Conservation (phyloP, 306 rosid species). For the Castanea mollissima region DNA sequence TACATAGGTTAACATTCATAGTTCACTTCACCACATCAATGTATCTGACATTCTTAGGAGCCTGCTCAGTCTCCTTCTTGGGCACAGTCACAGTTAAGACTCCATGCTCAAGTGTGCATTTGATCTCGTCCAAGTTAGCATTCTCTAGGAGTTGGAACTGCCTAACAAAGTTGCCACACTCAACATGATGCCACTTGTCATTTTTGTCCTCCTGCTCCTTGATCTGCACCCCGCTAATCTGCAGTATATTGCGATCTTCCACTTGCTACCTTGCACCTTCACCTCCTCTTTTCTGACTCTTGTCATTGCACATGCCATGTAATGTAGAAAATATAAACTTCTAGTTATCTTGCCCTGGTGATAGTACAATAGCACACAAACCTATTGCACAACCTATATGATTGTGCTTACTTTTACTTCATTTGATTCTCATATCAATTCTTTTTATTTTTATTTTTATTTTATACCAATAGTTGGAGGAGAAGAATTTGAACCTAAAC, state of each 20-base stretch:
- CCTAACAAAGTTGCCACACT: constrained; percentile 28
- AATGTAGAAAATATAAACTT: constrained; percentile 23
- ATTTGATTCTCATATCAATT: neutral
- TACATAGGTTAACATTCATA: too few relatives aligned
- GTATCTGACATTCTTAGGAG: constrained; percentile 19
- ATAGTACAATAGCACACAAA: constrained; percentile 31
- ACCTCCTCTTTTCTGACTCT: constrained; percentile 39
- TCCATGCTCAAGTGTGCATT: constrained; percentile 22
- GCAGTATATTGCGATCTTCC: constrained; percentile 29
- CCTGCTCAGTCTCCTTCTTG: constrained; percentile 11
- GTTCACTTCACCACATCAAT: constrained; percentile 22
- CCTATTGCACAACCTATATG: constrained; percentile 39
- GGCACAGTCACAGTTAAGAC: constrained; percentile 28
- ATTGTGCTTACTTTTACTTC: constrained; percentile 31
- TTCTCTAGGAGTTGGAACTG: constrained; percentile 35
- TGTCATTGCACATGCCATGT: constrained; percentile 10
- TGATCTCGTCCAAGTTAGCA: constrained; percentile 12
- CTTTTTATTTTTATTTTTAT: neutral
- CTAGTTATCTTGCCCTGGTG: constrained; percentile 28
- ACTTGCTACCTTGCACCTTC: constrained; percentile 26
- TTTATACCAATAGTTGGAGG: too few relatives aligned
- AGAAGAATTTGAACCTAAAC: too few relatives aligned
- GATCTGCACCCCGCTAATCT: constrained; percentile 41
- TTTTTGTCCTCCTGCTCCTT: constrained; percentile 31
- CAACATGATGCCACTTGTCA: constrained; percentile 28